A percentile compares a stretch with the other conserved stretches of the same genome.
phyloP scores from a whole-genome alignment of 768 basidiomycete genomes.

The Gelatoporia subvermispora region DNA sequence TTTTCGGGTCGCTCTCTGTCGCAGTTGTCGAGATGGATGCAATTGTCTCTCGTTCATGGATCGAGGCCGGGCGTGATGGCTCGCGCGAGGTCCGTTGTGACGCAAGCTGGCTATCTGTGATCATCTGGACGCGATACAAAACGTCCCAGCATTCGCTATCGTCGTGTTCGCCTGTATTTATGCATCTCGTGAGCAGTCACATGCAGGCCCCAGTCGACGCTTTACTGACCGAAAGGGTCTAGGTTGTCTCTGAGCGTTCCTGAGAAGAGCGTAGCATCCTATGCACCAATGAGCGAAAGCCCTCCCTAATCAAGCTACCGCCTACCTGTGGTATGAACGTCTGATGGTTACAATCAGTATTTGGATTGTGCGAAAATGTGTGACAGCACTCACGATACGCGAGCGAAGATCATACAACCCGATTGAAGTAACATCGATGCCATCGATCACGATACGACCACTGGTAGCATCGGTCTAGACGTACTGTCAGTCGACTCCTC shows the following conservation, averaged over 20 bases:
- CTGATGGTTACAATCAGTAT: conserved; percentile 28
- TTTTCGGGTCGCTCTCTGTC: conserved; percentile 55
- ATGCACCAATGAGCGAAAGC: neutral
- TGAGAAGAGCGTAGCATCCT: conserved; percentile 74
- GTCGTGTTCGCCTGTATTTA: conserved; percentile 56
- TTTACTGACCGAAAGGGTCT: conserved; percentile 58
- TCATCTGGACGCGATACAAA: conserved; percentile 76
- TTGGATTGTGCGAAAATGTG: neutral
- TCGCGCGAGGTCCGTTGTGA: conserved; percentile 49
- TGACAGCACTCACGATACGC: conserved; percentile 46
- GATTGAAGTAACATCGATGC: conserved; percentile 82
- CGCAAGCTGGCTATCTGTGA: conserved; percentile 42
- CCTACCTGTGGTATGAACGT: conserved; percentile 67
- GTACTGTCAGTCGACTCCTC: neutral
- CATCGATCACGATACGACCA: conserved; percentile 80
- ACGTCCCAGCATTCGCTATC: conserved; percentile 80
- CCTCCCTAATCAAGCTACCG: neutral
- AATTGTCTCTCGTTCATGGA: conserved; percentile 31
- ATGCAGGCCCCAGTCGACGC: too few species aligned
- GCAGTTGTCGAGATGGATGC: conserved; percentile 20
- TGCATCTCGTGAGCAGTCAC: too few species aligned
- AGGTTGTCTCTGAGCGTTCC: conserved; percentile 73
- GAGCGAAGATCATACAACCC: conserved; percentile 82
- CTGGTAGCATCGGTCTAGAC: conserved; percentile 63
- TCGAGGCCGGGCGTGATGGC: conserved; percentile 43